These are phyloP conservation scores for Heterobasidion occidentale DNA, from an alignment of 1,284 basidiomycete genomes.

Conservation along the genomic window DNA sequence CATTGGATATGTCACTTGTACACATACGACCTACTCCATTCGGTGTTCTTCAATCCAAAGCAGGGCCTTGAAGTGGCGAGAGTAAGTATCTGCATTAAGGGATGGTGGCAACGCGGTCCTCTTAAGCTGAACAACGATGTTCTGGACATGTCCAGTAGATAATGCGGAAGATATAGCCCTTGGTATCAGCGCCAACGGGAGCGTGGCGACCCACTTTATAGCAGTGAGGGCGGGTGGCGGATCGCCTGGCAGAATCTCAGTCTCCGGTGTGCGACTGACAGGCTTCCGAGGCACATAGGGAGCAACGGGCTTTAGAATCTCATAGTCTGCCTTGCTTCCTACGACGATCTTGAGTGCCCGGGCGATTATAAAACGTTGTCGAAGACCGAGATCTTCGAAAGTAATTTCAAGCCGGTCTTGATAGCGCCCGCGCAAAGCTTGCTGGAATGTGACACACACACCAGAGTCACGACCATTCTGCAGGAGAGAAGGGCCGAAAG, in stretches of 20 bases:
- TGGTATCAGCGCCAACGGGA: slow-evolving; percentile 6
- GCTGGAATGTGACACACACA: not conserved
- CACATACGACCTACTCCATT: slow-evolving; percentile 38
- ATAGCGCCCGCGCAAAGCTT: slow-evolving; percentile 32
- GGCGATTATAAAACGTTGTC: slow-evolving; percentile 25
- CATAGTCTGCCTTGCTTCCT: slow-evolving; percentile 35
- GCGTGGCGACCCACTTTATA: slow-evolving; percentile 20
- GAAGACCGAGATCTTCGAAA: slow-evolving; percentile 22
- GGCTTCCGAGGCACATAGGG: slow-evolving; percentile 46
- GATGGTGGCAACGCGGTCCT: slow-evolving; percentile 29
- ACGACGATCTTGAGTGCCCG: slow-evolving; percentile 24
- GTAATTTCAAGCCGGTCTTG: slow-evolving; percentile 30
- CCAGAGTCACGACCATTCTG: not conserved
- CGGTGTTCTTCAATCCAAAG: slow-evolving; percentile 53
- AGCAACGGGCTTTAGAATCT: slow-evolving; percentile 36
- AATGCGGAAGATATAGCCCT: slow-evolving; percentile 7
- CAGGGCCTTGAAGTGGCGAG: slow-evolving; percentile 38
- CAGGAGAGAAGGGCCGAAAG: not conserved
- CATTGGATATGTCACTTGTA: not conserved
- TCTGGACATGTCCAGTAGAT: slow-evolving; percentile 4
- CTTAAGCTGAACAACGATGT: slow-evolving; percentile 7
- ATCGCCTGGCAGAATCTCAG: slow-evolving; percentile 38
- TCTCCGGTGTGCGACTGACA: slow-evolving; percentile 29
- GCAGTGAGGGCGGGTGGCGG: slow-evolving; percentile 22
- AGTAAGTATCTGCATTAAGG: slow-evolving; percentile 34